Evolutionary conservation across 306 rosid genomes (phyloP), one percentile per base, ranked within the genome.

Genomic region (Hippophae rhamnoides): DNA sequence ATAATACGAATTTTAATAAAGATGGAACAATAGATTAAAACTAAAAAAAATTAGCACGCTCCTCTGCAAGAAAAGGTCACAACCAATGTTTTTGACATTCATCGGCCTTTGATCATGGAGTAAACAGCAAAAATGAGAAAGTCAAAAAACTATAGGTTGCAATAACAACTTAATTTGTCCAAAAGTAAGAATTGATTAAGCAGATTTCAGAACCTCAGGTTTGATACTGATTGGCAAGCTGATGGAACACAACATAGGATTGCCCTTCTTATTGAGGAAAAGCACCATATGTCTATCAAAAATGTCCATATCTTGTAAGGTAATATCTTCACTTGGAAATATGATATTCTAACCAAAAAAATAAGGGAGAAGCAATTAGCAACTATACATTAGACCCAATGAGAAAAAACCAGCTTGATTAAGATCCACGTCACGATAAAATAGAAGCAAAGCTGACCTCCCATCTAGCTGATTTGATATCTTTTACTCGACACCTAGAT

Each of bases 221-320:
- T 83, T 71, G 73, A 53, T 57, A 67, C 66, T 58, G 54, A 83
- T 61, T 58, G 93, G 96, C 18, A 85, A 72, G 67, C 75, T 69
- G 83, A 85, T 75, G 69, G 98, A 87, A 64, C 89, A 87, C 10
- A 87, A 62, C 78, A 71, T 25, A 42, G 95, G 84, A 70, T 63
- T 66, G 48, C 86, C 87, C 61, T 78, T 85, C 74, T 79, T 87
- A 62, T 70, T 80, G 73, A 92, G 70, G 65, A 54, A 81, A 76
- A 87, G 96, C 78, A 92, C 95, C 74, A 92, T 76, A 81, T 85
- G 88, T 46, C 86, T 85, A 73, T 80, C 69, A 73, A 81, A 83
- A 40, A 92, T 71, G 71, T 92, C 98, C 98, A 87, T 83, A 63
- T 87, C 98, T 71, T 78, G 80, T 60, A 92, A 42, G 67, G 70